phyloP scores from a whole-genome alignment of 2,329 filamentous ascomycete genomes.

The Colletotrichum kahawae region DNA sequence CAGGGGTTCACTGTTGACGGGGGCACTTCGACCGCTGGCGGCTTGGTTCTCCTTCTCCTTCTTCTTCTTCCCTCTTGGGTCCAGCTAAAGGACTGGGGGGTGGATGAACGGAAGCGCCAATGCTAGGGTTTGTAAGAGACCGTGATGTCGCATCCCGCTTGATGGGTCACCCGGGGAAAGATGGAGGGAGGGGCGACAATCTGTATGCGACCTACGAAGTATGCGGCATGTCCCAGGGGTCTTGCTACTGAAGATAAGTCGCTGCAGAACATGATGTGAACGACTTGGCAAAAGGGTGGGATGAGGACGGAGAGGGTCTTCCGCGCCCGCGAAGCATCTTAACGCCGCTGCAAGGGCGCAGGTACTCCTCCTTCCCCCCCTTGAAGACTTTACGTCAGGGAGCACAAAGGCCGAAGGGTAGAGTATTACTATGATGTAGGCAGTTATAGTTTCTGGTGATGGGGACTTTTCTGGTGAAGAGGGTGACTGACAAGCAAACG shows the following conservation, averaged over 20 bases:
- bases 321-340: background rate
- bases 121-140: background rate
- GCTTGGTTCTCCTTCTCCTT: background rate
- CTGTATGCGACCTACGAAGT: background rate
- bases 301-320: background rate
- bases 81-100: background rate
- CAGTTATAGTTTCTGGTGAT: background rate
- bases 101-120: background rate
- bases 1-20: background rate
- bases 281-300: background rate
- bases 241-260: background rate
- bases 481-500: background rate
- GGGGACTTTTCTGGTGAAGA: background rate
- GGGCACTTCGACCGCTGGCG: background rate
- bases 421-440: background rate
- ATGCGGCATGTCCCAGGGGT: background rate
- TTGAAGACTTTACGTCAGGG: background rate
- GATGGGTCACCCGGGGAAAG: constrained; percentile 11
- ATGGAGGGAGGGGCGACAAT: background rate
- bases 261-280: background rate
- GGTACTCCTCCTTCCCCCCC: background rate
- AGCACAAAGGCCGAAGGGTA: background rate
- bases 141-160: constrained; percentile 10
- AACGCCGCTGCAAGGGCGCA: background rate
- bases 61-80: background rate